Percentiles rank a stretch among this genome's conserved stretches.
These are phyloP conservation scores for Marasmius fiardii DNA, from an alignment of 1,284 basidiomycete genomes.

Conservation along the genomic window DNA sequence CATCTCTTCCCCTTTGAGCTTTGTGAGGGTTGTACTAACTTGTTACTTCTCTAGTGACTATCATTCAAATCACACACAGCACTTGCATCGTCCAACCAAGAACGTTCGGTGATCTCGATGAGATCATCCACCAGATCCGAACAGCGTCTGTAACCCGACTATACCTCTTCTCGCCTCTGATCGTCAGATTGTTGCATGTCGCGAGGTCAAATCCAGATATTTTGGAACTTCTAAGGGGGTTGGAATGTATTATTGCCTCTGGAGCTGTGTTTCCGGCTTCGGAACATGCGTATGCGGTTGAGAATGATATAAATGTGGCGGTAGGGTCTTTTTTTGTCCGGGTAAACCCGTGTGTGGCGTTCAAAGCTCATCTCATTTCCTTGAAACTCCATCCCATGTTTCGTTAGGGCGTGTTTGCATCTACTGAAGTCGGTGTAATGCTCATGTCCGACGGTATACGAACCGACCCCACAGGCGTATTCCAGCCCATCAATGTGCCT, in stretches of 20 bases:
- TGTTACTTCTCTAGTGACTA: background rate
- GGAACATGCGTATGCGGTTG: background rate
- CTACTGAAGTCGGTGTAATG: slow-evolving; percentile 44
- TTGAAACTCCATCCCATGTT: background rate
- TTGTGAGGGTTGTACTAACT: background rate
- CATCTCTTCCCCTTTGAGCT: background rate
- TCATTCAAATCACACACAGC: background rate
- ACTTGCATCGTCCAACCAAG: background rate
- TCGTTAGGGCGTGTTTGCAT: slow-evolving; percentile 63
- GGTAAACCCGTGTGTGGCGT: too few species aligned
- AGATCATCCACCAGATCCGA: background rate
- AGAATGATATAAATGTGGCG: background rate
- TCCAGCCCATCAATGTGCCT: slow-evolving; percentile 39
- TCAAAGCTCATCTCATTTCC: too few species aligned
- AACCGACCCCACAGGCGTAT: slow-evolving; percentile 9
- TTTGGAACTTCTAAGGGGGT: background rate
- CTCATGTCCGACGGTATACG: background rate
- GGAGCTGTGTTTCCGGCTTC: background rate
- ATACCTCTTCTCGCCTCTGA: background rate
- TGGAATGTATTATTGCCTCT: background rate
- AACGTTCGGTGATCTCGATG: background rate
- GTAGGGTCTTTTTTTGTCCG: background rate
- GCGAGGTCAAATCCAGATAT: background rate
- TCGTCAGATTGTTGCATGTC: background rate
- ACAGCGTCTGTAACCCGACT: background rate